Evolutionary conservation across 208 protist genomes (phyloP).

Genomic region (Angomonas desouzai): DNA sequence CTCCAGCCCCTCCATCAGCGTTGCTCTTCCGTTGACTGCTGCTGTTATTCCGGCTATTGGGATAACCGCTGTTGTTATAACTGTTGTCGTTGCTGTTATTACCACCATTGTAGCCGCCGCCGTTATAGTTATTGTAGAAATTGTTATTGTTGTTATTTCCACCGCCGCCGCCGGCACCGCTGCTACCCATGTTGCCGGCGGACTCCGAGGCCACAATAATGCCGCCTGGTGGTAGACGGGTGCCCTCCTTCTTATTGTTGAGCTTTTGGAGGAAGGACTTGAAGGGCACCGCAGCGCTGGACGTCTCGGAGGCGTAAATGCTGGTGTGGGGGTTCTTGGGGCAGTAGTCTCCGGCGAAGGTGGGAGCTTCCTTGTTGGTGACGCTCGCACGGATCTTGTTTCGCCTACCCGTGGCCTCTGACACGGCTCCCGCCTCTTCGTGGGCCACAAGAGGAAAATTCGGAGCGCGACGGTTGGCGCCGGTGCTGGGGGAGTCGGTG

Average conservation of each 20-base stretch:
- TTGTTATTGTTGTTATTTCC: conserved; percentile 13
- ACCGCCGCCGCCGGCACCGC: not conserved
- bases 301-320: not conserved
- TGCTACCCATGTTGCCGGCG: not conserved
- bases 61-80: conserved; percentile 14
- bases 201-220: conserved; percentile 3
- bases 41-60: not conserved
- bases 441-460: conserved; percentile 21
- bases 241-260: conserved; percentile 3
- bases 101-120: not conserved
- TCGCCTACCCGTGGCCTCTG: conserved; percentile 13
- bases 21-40: too few species aligned
- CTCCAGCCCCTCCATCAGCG: conserved; percentile 21
- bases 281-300: not conserved
- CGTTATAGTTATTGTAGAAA: not conserved
- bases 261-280: not conserved
- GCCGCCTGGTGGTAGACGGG: not conserved
- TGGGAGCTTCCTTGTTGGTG: not conserved
- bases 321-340: not conserved
- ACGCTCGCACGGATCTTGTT: conserved; percentile 14
- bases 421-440: conserved; percentile 30
- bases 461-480: not conserved
- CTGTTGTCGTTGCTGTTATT: not conserved
- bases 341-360: not conserved
- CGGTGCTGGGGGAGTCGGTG: not conserved